phyloP scores from a whole-genome alignment of 345 rosid genomes.

The Pistacia vera region DNA sequence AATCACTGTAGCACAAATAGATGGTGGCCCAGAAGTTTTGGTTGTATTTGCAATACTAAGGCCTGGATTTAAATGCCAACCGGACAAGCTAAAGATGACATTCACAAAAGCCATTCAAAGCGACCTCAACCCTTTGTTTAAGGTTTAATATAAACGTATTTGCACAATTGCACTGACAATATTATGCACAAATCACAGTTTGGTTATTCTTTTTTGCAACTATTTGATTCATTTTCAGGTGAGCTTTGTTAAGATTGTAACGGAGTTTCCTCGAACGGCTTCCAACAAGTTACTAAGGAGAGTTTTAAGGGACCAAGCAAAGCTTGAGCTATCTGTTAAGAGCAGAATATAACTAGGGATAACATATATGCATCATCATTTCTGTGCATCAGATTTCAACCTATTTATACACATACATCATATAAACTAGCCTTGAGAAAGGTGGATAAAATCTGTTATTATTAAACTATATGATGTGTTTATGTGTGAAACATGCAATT shows the following conservation, averaged over 20 bases:
- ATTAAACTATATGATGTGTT: too few relatives aligned
- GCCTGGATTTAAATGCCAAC: conserved; percentile 40
- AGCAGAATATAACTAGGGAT: conserved; percentile 39
- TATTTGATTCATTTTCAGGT: conserved; percentile 49
- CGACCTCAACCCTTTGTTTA: conserved; percentile 85
- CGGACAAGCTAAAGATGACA: conserved; percentile 52
- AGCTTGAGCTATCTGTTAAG: conserved; percentile 40
- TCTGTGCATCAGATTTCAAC: too few relatives aligned
- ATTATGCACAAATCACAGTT: too few relatives aligned
- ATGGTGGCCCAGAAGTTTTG: conserved; percentile 81
- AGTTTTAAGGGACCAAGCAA: conserved; percentile 65
- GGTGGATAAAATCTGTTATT: too few relatives aligned
- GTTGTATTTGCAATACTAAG: conserved; percentile 63
- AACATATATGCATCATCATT: too few relatives aligned
- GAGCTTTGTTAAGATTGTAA: conserved; percentile 62
- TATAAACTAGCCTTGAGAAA: too few relatives aligned
- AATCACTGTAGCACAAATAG: conserved; percentile 50
- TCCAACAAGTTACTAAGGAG: conserved; percentile 82
- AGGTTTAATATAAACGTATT: conserved; percentile 42
- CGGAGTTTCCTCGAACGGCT: conserved; percentile 80
- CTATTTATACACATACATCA: too few relatives aligned
- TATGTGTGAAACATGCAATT: too few relatives aligned
- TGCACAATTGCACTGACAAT: too few relatives aligned
- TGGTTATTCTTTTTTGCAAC: neutral
- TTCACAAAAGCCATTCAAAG: conserved; percentile 64